Conservation (phyloP, 371 early-diverging fungal species). For the Syncephalis plumigaleata region DNA sequence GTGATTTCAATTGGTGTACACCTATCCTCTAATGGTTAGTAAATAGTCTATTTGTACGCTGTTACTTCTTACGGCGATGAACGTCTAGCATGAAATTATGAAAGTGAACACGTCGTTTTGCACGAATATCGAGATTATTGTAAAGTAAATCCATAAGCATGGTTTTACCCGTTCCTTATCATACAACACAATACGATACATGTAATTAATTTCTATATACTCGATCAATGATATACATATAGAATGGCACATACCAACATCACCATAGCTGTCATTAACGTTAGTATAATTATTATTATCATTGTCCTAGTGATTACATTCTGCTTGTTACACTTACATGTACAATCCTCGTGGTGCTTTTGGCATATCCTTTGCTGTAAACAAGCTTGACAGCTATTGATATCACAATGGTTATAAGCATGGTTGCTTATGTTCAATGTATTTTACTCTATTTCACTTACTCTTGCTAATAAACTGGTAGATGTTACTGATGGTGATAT, state of each 20-base stretch:
- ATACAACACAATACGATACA: neutral
- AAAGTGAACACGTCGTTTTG: conserved; percentile 82
- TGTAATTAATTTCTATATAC: neutral
- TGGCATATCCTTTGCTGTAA: neutral
- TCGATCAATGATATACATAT: neutral
- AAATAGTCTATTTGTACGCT: neutral
- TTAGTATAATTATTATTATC: neutral
- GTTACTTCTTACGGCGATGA: conserved; percentile 40
- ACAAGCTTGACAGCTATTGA: neutral
- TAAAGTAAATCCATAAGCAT: conserved; percentile 95
- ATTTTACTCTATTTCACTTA: neutral
- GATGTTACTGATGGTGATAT: neutral
- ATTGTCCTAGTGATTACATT: neutral
- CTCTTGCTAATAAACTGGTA: neutral
- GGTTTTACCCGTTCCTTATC: conserved; percentile 71
- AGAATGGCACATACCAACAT: conserved; percentile 36
- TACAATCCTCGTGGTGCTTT: conserved; percentile 42
- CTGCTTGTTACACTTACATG: conserved; percentile 11
- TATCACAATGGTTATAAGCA: neutral
- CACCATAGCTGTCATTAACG: conserved; percentile 27
- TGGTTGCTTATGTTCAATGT: neutral
- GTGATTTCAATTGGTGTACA: conserved; percentile 48
- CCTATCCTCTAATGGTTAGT: conserved; percentile 2
- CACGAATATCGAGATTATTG: conserved; percentile 37
- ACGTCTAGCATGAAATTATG: conserved; percentile 91